Percentiles rank a stretch among this genome's conserved stretches.
Conservation (phyloP, 169 alveolate species). For the Plasmodium gallinaceum region DNA sequence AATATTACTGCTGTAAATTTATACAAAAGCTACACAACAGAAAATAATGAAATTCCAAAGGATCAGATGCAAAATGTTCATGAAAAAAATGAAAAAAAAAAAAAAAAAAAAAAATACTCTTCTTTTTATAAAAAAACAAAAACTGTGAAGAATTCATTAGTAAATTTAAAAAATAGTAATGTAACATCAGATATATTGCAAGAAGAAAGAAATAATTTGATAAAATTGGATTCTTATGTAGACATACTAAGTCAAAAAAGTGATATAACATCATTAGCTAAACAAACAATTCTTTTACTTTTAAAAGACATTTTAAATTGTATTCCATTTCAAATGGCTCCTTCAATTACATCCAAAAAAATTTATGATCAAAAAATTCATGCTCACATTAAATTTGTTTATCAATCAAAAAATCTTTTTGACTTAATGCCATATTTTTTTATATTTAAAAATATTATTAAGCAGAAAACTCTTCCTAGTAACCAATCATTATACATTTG, state of each 20-base stretch:
- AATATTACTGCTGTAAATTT: conserved; percentile 3
- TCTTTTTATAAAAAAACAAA: conserved; percentile 30
- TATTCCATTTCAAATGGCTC: conserved; percentile 78
- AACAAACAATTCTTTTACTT: conserved; percentile 64
- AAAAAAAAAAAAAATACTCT: conserved; percentile 20
- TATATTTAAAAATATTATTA: conserved; percentile 65
- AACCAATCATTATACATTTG: conserved; percentile 64
- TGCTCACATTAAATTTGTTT: conserved; percentile 72
- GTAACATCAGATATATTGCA: conserved; percentile 5
- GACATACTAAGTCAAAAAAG: conserved; percentile 22
- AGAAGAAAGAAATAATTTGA: conserved; percentile 60
- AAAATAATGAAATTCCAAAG: conserved; percentile 5
- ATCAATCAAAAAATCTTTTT: conserved; percentile 25
- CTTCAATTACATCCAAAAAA: conserved; percentile 59
- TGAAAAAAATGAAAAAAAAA: conserved; percentile 17
- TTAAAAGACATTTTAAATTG: conserved; percentile 65
- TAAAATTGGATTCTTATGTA: conserved; percentile 53
- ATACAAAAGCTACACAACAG: neutral
- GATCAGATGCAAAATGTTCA: neutral
- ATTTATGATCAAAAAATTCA: conserved; percentile 62
- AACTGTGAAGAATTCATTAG: conserved; percentile 25
- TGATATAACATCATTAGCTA: conserved; percentile 57
- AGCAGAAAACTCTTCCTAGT: conserved; percentile 63
- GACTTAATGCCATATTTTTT: conserved; percentile 67
- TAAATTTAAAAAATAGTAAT: conserved; percentile 29